These are phyloP conservation scores for Xylariaceae sp. DNA, from an alignment of 2,329 filamentous ascomycete genomes.

Conservation along the genomic window DNA sequence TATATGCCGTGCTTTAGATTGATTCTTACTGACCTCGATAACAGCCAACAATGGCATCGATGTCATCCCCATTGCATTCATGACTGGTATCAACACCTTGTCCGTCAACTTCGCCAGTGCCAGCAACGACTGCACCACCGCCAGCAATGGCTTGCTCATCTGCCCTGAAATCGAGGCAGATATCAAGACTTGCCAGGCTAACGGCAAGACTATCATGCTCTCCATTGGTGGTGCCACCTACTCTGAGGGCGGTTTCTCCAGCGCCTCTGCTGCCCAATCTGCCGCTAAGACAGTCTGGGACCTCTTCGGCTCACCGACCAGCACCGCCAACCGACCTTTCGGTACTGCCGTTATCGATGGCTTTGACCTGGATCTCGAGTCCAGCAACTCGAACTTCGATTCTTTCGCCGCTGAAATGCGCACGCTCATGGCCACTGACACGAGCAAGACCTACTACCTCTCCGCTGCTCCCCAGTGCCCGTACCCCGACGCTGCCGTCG, in stretches of 20 bases:
- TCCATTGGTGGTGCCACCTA: conserved; percentile 70
- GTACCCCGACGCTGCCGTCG: conserved; percentile 59
- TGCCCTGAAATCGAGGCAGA: conserved; percentile 63
- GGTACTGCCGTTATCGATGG: conserved; percentile 64
- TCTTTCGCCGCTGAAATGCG: conserved; percentile 59
- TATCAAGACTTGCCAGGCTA: conserved; percentile 57
- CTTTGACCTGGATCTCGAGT: conserved; percentile 74
- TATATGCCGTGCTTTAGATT: not conserved
- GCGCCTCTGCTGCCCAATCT: conserved; percentile 45
- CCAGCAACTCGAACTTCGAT: conserved; percentile 53
- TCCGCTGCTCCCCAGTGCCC: conserved; percentile 66
- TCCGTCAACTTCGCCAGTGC: conserved; percentile 63
- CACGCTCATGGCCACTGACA: conserved; percentile 48
- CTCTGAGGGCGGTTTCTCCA: conserved; percentile 62
- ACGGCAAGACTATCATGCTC: conserved; percentile 67
- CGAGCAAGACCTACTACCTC: conserved; percentile 53
- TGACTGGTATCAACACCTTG: conserved; percentile 52
- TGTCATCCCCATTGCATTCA: conserved; percentile 61
- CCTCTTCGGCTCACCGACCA: conserved; percentile 60
- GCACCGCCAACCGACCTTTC: conserved; percentile 58
- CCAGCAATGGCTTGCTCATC: conserved; percentile 51
- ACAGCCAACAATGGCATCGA: conserved; percentile 42
- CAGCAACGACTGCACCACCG: conserved; percentile 54
- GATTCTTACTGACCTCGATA: not conserved
- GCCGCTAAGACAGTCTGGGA: conserved; percentile 64